Conservation (phyloP, 2,329 filamentous ascomycete species). For the Coniochaeta sp. region DNA sequence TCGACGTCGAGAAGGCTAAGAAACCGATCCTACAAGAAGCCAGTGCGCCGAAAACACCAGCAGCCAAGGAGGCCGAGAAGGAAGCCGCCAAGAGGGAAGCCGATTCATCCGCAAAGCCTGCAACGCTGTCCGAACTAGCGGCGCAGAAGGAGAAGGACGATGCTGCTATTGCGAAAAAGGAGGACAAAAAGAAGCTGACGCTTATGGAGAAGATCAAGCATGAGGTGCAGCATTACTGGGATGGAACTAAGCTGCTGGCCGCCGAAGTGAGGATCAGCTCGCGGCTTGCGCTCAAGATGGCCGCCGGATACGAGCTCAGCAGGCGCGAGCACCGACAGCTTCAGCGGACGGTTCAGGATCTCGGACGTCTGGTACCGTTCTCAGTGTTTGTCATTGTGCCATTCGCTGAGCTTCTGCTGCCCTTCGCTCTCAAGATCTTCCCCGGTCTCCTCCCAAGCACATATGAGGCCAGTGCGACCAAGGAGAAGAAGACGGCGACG, state of each 20-base stretch:
- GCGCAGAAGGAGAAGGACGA: constrained; percentile 52
- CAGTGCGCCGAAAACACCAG: constrained; percentile 26
- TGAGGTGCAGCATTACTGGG: constrained; percentile 92
- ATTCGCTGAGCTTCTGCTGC: constrained; percentile 87
- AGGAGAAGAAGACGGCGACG: constrained; percentile 77
- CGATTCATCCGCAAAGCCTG: constrained; percentile 32
- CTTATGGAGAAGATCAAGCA: constrained; percentile 91
- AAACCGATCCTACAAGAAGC: constrained; percentile 64
- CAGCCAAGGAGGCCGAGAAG: constrained; percentile 23
- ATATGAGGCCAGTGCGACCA: constrained; percentile 86
- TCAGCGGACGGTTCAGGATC: constrained; percentile 85
- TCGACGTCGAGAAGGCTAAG: constrained; percentile 85
- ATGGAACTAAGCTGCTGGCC: constrained; percentile 90
- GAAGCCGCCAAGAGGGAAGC: constrained; percentile 21
- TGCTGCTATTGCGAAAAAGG: constrained; percentile 45
- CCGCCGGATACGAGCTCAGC: constrained; percentile 91
- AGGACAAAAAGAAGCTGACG: constrained; percentile 70
- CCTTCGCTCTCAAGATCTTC: constrained; percentile 88
- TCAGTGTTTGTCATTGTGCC: constrained; percentile 96
- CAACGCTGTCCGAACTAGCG: constrained; percentile 53
- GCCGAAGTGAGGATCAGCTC: constrained; percentile 92
- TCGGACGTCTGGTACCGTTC: constrained; percentile 88
- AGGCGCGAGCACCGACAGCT: constrained; percentile 90
- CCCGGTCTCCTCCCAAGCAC: constrained; percentile 96
- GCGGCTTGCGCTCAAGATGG: constrained; percentile 91